Evolutionary conservation across 345 rosid genomes (phyloP).

Genomic region (Cardamine chenopodiifolia): DNA sequence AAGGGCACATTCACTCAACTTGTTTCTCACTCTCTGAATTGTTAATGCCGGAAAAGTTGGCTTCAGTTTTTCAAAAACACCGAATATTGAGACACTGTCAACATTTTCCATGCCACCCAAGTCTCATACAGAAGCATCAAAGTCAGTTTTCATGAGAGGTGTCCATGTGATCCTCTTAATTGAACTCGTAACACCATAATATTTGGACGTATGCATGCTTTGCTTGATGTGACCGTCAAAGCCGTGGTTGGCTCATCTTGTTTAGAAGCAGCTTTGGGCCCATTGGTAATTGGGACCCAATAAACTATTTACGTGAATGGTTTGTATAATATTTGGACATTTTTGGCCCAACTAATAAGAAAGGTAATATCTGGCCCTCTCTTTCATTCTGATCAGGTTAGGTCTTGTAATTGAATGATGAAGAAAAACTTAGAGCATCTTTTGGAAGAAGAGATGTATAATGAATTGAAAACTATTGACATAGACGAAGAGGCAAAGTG

Average conservation of each 20-base stretch:
- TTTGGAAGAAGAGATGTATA: neutral
- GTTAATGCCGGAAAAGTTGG: neutral
- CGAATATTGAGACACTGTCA: too few relatives aligned
- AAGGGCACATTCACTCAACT: too few relatives aligned
- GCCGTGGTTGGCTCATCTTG: neutral
- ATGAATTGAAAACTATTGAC: neutral
- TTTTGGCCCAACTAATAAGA: neutral
- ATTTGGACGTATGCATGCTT: too few relatives aligned
- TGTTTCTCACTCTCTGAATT: neutral
- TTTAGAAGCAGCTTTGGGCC: neutral
- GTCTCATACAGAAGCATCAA: neutral
- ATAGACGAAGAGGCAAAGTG: slow-evolving; percentile 16
- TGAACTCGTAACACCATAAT: too few relatives aligned
- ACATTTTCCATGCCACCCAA: neutral
- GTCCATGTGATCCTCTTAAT: neutral
- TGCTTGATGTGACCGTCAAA: too few relatives aligned
- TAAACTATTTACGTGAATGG: neutral
- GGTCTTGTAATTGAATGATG: neutral
- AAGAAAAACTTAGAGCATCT: slow-evolving; percentile 13
- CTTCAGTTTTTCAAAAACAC: too few relatives aligned
- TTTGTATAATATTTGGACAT: neutral
- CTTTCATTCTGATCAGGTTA: neutral
- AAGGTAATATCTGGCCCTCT: neutral
- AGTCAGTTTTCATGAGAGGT: neutral
- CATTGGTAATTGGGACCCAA: neutral